Percentiles rank a stretch among this genome's conserved stretches.
These are phyloP conservation scores for Phialocephala sp. DNA, from an alignment of 2,329 filamentous ascomycete genomes.

Conservation along the genomic window DNA sequence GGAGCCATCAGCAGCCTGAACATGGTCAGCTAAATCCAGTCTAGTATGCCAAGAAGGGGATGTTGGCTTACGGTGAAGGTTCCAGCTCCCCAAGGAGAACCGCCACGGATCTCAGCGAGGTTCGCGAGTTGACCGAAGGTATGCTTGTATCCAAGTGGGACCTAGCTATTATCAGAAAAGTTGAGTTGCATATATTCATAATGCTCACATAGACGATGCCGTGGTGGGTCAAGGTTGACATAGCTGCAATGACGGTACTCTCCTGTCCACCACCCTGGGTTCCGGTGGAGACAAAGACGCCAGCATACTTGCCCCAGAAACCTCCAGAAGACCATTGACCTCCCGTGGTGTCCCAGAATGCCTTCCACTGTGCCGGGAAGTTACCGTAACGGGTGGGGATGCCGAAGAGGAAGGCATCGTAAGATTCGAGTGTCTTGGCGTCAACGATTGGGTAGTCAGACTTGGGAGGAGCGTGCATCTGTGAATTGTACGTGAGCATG, in stretches of 20 bases:
- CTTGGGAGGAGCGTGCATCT: constrained; percentile 88
- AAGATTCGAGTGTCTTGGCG: constrained; percentile 66
- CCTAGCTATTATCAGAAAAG: constrained; percentile 70
- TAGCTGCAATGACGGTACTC: constrained; percentile 76
- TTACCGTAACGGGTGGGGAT: constrained; percentile 97
- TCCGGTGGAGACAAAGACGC: constrained; percentile 88
- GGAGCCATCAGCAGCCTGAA: constrained; percentile 71
- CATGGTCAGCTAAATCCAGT: neutral
- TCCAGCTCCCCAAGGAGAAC: constrained; percentile 90
- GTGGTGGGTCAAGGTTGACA: constrained; percentile 91
- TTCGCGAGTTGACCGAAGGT: constrained; percentile 73
- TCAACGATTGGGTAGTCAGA: constrained; percentile 67
- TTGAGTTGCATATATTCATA: too few species aligned
- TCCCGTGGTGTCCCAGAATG: constrained; percentile 86
- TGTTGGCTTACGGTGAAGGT: constrained; percentile 72
- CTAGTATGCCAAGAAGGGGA: neutral
- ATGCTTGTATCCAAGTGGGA: constrained; percentile 92
- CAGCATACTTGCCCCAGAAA: constrained; percentile 87
- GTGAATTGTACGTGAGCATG: constrained; percentile 5
- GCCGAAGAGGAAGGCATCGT: constrained; percentile 90
- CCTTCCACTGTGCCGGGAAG: constrained; percentile 96
- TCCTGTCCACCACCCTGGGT: constrained; percentile 91
- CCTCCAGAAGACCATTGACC: constrained; percentile 79
- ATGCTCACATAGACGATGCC: constrained; percentile 55
- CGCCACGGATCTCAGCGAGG: constrained; percentile 81